Percentiles rank a stretch among this genome's conserved stretches.
These are phyloP conservation scores for Leersia perrieri DNA, from an alignment of 176 grass and related monocot genomes.

Conservation along the genomic window DNA sequence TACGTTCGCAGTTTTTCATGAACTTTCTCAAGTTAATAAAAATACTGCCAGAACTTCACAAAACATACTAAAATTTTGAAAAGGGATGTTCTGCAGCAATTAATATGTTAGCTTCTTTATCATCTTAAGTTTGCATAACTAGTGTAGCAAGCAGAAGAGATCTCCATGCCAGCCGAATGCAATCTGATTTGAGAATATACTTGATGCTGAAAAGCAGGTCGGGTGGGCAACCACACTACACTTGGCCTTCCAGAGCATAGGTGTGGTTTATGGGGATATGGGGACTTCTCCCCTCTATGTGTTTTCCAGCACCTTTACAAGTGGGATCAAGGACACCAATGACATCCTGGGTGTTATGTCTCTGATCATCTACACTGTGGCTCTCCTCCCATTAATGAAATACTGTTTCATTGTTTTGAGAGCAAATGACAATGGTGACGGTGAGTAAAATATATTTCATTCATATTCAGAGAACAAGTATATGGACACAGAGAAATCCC, in stretches of 20 bases:
- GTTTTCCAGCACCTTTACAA: conserved; percentile 62
- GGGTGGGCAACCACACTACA: conserved; percentile 51
- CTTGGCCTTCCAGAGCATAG: conserved; percentile 70
- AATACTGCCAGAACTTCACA: neutral
- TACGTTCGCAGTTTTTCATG: neutral
- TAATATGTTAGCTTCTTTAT: neutral
- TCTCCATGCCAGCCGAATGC: neutral
- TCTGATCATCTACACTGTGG: conserved; percentile 62
- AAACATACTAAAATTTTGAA: too few relatives aligned
- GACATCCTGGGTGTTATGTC: conserved; percentile 64
- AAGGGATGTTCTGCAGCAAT: neutral
- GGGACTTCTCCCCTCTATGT: conserved; percentile 71
- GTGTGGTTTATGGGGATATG: conserved; percentile 73
- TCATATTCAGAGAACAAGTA: conserved; percentile 5
- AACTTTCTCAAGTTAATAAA: neutral
- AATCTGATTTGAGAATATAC: conserved; percentile 18
- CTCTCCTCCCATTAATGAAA: conserved; percentile 59
- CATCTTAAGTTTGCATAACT: conserved; percentile 5
- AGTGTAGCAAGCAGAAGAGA: neutral
- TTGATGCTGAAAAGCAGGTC: conserved; percentile 38
- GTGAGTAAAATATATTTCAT: conserved; percentile 39
- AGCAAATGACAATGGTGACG: conserved; percentile 71
- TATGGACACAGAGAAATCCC: neutral
- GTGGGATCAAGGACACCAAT: conserved; percentile 47
- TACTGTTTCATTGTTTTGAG: conserved; percentile 66